These are phyloP conservation scores for Inga oerstediana DNA, from an alignment of 306 rosid species.

Conservation along the genomic window DNA sequence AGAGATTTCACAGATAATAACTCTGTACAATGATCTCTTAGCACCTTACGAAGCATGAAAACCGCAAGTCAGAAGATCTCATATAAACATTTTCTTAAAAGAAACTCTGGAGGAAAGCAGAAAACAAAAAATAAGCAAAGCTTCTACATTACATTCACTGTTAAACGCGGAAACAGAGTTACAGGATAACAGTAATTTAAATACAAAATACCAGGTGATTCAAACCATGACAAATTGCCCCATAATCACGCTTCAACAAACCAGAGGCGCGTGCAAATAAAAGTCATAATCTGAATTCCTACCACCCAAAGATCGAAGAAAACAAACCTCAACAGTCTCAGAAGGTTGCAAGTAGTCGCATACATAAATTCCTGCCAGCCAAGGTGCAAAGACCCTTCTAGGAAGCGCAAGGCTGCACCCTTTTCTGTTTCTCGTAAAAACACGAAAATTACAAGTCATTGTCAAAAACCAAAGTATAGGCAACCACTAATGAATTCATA, in stretches of 20 bases:
- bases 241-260: neutral
- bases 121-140: neutral
- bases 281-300: conserved; percentile 10
- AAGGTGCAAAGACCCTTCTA: conserved; percentile 87
- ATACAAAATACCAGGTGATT: neutral
- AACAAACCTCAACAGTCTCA: conserved; percentile 79
- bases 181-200: neutral
- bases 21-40: conserved; percentile 47
- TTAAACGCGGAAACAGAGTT: neutral
- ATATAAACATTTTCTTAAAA: neutral
- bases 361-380: conserved; percentile 68
- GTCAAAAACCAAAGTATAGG: conserved; percentile 19
- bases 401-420: conserved; percentile 75
- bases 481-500: conserved; percentile 15
- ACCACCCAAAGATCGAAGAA: neutral
- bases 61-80: conserved; percentile 22
- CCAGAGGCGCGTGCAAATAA: conserved; percentile 18
- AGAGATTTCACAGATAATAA: conserved; percentile 54
- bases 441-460: conserved; percentile 10
- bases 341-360: conserved; percentile 93
- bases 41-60: conserved; percentile 37
- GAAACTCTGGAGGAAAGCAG: neutral
- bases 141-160: neutral
- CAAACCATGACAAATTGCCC: neutral
- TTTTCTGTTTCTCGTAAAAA: conserved; percentile 57